Evolutionary conservation across 768 basidiomycete genomes (phyloP), one percentile per base, ranked within the genome.

Genomic region (Leccinum sublutescens): DNA sequence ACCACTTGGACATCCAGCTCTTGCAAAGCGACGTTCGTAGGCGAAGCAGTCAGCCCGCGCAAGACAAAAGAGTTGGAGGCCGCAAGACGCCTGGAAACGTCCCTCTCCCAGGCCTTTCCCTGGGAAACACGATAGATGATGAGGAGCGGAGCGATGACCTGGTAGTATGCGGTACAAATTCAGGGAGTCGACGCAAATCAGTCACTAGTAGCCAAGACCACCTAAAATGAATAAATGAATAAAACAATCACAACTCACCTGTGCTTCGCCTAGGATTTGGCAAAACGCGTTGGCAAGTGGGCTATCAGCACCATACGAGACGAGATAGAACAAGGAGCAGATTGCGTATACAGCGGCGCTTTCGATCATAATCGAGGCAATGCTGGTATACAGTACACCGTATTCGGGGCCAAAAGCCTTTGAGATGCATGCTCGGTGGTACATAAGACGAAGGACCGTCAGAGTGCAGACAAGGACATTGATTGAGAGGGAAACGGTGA

Each of bases 81-180:
- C 43, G n/a, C 43, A 25, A 56, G 36, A 7, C 60, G 60, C 12
- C 67, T 56, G 3, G 64, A 36, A 21, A 62, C 52, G 8, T 70
- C 63, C 23, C 52, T 61, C 21, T 64, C 63, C 80, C 78, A 80
- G 2, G 78, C 80, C 23, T 75, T 73, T 11, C 80, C 80, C 58
- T 78, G 70, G 2, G 79, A 75, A 11, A 82, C 69, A n/a, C 80
- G 77, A 45, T 77, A 78, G 34, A 80, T 80, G 57, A 82, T 81
- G 34, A 81, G 72, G 59, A 80, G 78, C 0, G 77, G 75, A 15
- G 80, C 79, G 31, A 80, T 75, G 68, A 79, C 74, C 80, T 81
- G 38, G 17, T 40, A n/a, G 38, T 40, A 40, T n/a, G 17, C 15
- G 34, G 34, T 36, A 36, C 14, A 36, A 14, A 36, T 36, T 7